phyloP scores from a whole-genome alignment of 495 filamentous ascomycete species.

The Penicillium antarcticum region DNA sequence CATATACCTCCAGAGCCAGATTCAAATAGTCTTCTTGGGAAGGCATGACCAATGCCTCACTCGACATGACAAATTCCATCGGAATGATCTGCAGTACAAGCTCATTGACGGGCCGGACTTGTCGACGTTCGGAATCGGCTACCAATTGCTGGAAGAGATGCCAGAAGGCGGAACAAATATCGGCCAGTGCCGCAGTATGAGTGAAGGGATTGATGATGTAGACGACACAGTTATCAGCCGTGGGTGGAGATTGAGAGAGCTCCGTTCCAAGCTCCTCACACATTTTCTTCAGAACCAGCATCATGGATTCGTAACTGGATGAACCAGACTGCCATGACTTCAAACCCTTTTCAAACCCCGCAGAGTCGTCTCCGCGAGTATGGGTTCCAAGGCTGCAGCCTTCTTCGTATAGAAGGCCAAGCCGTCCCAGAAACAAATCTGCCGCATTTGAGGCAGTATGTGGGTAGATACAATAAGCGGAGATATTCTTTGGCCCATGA shows the following conservation, averaged over 20 bases:
- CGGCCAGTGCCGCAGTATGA: slow-evolving; percentile 59
- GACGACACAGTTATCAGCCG: slow-evolving; percentile 70
- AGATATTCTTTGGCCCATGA: slow-evolving; percentile 74
- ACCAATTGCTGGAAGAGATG: slow-evolving; percentile 69
- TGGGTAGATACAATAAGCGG: slow-evolving; percentile 78
- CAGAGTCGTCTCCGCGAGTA: slow-evolving; percentile 49
- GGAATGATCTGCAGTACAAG: slow-evolving; percentile 83
- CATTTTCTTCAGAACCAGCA: slow-evolving; percentile 35
- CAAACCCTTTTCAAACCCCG: slow-evolving; percentile 56
- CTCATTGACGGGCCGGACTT: slow-evolving; percentile 56
- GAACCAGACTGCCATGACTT: slow-evolving; percentile 45
- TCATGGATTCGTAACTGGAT: slow-evolving; percentile 29
- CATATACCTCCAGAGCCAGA: slow-evolving; percentile 82
- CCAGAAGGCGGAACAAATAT: slow-evolving; percentile 77
- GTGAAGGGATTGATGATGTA: slow-evolving; percentile 80
- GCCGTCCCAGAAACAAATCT: slow-evolving; percentile 65
- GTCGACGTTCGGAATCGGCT: slow-evolving; percentile 43
- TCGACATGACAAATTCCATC: slow-evolving; percentile 63
- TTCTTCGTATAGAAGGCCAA: slow-evolving; percentile 76
- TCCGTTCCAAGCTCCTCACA: slow-evolving; percentile 45
- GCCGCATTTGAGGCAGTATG: slow-evolving; percentile 54
- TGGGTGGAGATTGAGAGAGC: slow-evolving; percentile 42
- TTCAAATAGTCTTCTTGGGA: slow-evolving; percentile 61
- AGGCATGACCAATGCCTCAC: slow-evolving; percentile 62
- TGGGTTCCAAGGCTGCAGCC: slow-evolving; percentile 75